Base-by-base conservation (phyloP, 352 stramenopile genomes). In the Pythium rishiriense region DNA sequence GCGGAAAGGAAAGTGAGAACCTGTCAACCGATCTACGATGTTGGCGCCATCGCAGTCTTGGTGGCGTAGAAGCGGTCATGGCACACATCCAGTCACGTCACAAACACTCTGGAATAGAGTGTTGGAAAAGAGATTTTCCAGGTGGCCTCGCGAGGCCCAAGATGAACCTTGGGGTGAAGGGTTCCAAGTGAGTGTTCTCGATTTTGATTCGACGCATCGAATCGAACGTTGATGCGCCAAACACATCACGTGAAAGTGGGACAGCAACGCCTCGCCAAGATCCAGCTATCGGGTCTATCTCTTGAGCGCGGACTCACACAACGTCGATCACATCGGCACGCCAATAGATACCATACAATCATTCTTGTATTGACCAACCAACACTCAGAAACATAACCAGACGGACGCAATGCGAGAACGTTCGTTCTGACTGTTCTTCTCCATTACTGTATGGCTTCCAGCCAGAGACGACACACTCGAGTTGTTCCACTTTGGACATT, bases 1-100 rank as follows among this genome's bases (percentile, higher is more conserved):
- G 49, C n/a, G 21, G 46, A 57, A 57, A 3, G 25, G 31, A 22
- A 57, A 57, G 29, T 57, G 49, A 45, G 29, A 45, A 57, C 10
- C 41, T 25, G 19, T 3, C n/a, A 26, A 6, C 4, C 3, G 25
- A n/a, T 28, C 41, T 3, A n/a, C 21, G 41, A 12, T 8, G 19
- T 14, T 2, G 19, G 19, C 7, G n/a, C n/a, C n/a, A n/a, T n/a
- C n/a, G n/a, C n/a, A n/a, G n/a, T n/a, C n/a, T n/a, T n/a, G n/a
- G n/a, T n/a, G n/a, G n/a, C n/a, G n/a, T n/a, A n/a, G n/a, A n/a
- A n/a, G n/a, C n/a, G n/a, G n/a, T n/a, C n/a, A n/a, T 12, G 14
- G 14, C 37, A n/a, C 37, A 43, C 11, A n/a, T n/a, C n/a, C n/a
- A n/a, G n/a, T n/a, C n/a, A n/a, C n/a, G n/a, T n/a, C n/a, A 43